Conservation (phyloP, 192 early-diverging fungal species). For the Entomortierella chlamydospora region DNA sequence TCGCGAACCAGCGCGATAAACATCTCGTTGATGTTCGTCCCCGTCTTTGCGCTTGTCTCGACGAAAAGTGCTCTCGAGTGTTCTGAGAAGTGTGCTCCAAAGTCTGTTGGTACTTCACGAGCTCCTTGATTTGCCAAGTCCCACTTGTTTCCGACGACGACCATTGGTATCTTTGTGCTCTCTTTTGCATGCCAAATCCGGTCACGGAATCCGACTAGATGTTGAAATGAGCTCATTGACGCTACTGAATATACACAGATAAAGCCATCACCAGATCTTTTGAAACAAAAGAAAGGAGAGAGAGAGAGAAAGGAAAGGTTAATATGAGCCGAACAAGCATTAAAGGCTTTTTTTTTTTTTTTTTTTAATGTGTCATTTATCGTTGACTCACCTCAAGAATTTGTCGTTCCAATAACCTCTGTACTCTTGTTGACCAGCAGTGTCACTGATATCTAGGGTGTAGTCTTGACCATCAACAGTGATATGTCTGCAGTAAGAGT, state of each 20-base stretch:
- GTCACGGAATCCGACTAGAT: constrained; percentile 77
- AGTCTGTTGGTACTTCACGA: constrained; percentile 66
- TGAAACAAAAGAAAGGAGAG: not conserved
- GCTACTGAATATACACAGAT: constrained; percentile 86
- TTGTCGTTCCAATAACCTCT: constrained; percentile 48
- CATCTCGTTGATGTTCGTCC: constrained; percentile 32
- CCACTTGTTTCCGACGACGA: constrained; percentile 90
- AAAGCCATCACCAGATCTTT: constrained; percentile 85
- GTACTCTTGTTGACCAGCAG: constrained; percentile 89
- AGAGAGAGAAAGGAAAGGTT: constrained; percentile 1
- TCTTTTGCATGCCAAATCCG: constrained; percentile 89
- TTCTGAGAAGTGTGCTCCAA: constrained; percentile 67
- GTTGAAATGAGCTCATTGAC: constrained; percentile 78
- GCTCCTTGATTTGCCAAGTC: constrained; percentile 72
- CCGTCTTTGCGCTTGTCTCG: constrained; percentile 64
- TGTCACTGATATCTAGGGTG: constrained; percentile 82
- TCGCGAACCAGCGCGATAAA: constrained; percentile 32
- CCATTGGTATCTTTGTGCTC: constrained; percentile 77
- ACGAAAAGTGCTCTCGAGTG: constrained; percentile 69
- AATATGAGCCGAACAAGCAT: too few relatives aligned
- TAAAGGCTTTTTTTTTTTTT: too few relatives aligned
- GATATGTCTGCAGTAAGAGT: constrained; percentile 80
- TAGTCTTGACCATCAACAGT: constrained; percentile 76
- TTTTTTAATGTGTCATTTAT: not conserved
- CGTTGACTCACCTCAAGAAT: constrained; percentile 32